Conservation (phyloP, 192 early-diverging fungal genomes). For the Coemansia sp. region DNA sequence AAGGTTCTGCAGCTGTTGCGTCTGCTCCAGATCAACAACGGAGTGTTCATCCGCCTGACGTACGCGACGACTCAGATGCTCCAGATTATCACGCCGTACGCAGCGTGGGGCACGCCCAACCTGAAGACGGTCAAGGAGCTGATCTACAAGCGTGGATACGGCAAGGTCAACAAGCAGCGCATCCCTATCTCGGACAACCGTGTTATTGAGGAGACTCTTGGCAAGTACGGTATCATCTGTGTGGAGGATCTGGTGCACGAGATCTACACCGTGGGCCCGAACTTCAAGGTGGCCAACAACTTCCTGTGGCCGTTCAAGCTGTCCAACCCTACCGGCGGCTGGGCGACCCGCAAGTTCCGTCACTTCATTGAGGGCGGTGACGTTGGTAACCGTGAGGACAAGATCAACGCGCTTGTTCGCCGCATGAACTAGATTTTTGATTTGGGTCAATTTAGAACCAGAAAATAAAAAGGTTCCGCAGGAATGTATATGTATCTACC, state of each 20-base stretch:
- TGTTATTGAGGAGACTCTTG: slow-evolving; percentile 88
- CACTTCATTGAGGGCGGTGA: slow-evolving; percentile 99
- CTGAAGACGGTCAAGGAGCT: slow-evolving; percentile 98
- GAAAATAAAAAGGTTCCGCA: neutral
- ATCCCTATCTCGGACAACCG: slow-evolving; percentile 95
- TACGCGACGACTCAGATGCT: slow-evolving; percentile 98
- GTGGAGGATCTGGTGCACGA: slow-evolving; percentile 98
- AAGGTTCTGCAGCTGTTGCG: slow-evolving; percentile 99
- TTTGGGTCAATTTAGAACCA: neutral
- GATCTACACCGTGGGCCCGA: slow-evolving; percentile 95
- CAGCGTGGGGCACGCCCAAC: slow-evolving; percentile 94
- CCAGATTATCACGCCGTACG: slow-evolving; percentile 93
- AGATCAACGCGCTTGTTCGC: slow-evolving; percentile 95
- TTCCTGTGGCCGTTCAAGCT: slow-evolving; percentile 99
- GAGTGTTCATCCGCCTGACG: slow-evolving; percentile 92
- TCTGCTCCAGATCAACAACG: slow-evolving; percentile 99
- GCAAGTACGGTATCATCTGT: slow-evolving; percentile 95
- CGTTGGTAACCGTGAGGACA: slow-evolving; percentile 93
- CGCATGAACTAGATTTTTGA: slow-evolving; percentile 82
- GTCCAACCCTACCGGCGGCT: slow-evolving; percentile 97
- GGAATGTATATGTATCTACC: neutral
- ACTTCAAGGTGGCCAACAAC: slow-evolving; percentile 97
- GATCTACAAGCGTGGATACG: slow-evolving; percentile 99
- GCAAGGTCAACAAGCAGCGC: slow-evolving; percentile 97
- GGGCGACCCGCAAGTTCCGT: slow-evolving; percentile 85